Base-by-base conservation (phyloP, 352 stramenopile species). In the Phytophthora litchii region DNA sequence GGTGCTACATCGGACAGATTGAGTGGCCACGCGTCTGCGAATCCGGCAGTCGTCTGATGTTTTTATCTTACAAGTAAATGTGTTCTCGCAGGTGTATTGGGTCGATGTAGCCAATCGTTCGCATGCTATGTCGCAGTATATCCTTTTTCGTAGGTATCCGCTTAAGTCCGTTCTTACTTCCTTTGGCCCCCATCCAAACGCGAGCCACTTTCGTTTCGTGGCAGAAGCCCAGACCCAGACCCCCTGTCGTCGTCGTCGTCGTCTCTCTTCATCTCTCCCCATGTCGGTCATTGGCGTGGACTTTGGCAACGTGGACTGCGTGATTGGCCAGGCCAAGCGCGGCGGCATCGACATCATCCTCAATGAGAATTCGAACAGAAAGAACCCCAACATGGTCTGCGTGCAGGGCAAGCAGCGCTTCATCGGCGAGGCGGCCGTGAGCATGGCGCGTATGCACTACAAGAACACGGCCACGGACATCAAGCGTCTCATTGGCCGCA, bases 321-420 rank as follows among this genome's bases (percentile, higher is more conserved):
- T 98, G 35, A 98, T 99, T 55, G 95, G 92, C 44, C 92, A 98
- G 67, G 96, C 96, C 52, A 97, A 97, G 65, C 88, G 96, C 64
- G 97, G 96, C 68, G 97, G 97, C 67, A 97, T 99, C 53, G 96
- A 99, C 81, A 98, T 99, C 46, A 98, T 99, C 85, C 83, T 99
- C 29, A 99, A 99, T 88, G 97, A 99, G 68, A 98, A 97, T 76
- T 99, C 94, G 45, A 98, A 99, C 78, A 86, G 97, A 72, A 97
- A 98, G 72, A 99, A 99, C 76, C 95, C 97, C 42, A 94, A 90
- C 69, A 82, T 94, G 67, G 88, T 94, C 36, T 94, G 83, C 67
- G 77, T 95, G 35, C 74, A 91, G 76, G 86, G 81, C 70, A 96
- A 94, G 70, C 86, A 98, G 80, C 83, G 93, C 60, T 97, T 98